These are phyloP conservation scores for Astrocystis sublimbata DNA, from an alignment of 495 filamentous ascomycete species.

Conservation along the genomic window DNA sequence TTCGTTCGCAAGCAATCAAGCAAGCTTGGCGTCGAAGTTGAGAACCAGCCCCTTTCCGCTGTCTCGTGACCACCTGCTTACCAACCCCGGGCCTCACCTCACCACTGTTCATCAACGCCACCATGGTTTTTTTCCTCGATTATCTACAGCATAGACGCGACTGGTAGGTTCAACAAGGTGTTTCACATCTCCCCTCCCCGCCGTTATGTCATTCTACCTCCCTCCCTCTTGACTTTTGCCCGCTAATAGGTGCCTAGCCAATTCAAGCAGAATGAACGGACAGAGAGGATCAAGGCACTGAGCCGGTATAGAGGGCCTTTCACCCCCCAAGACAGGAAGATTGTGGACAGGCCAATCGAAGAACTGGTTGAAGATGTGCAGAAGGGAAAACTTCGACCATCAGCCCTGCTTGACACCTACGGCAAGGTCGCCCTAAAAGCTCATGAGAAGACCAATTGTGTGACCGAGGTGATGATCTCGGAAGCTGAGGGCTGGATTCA, in stretches of 20 bases:
- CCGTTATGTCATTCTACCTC: neutral
- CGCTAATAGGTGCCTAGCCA: constrained; percentile 53
- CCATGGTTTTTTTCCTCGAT: constrained; percentile 56
- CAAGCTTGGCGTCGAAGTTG: neutral
- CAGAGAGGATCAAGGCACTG: constrained; percentile 65
- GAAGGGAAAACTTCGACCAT: constrained; percentile 58
- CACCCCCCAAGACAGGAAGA: constrained; percentile 58
- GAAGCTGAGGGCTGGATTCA: constrained; percentile 76
- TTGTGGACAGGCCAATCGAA: constrained; percentile 74
- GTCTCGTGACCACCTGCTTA: neutral
- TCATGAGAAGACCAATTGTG: constrained; percentile 84
- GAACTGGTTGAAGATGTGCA: constrained; percentile 79
- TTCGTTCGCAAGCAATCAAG: neutral
- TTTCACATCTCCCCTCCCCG: constrained; percentile 1
- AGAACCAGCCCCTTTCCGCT: neutral
- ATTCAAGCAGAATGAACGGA: constrained; percentile 76
- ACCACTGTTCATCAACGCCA: neutral
- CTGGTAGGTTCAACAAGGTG: constrained; percentile 45
- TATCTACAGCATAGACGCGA: constrained; percentile 62
- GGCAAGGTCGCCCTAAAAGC: constrained; percentile 85
- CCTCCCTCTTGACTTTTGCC: neutral
- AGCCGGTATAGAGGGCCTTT: constrained; percentile 65
- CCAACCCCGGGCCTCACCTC: neutral
- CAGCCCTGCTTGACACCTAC: constrained; percentile 83
- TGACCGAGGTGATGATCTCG: constrained; percentile 85